A percentile compares a stretch with the other conserved stretches of the same genome.
These are phyloP conservation scores for Arxiozyma slooffiae DNA, from an alignment of 1,139 yeast genomes.

Conservation along the genomic window DNA sequence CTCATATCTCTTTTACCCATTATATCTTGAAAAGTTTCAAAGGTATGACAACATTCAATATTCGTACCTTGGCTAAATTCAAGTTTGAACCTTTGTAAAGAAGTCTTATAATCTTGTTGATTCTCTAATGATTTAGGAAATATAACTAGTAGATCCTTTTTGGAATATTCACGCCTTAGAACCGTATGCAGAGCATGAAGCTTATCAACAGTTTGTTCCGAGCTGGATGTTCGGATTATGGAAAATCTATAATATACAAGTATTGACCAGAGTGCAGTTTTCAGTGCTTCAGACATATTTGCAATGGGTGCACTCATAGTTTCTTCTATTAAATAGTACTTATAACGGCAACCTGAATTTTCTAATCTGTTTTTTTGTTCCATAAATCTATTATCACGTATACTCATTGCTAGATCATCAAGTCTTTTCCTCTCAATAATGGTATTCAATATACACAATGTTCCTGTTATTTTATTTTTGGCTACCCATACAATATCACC, in stretches of 20 bases:
- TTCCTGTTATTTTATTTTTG: conserved; percentile 44
- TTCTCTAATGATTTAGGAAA: conserved; percentile 42
- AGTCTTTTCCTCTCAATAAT: conserved; percentile 82
- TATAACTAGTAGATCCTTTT: conserved; percentile 37
- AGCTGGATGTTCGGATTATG: conserved; percentile 55
- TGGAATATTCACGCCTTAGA: conserved; percentile 34
- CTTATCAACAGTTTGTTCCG: conserved; percentile 67
- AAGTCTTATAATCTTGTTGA: conserved; percentile 43
- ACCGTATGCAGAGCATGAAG: conserved; percentile 48
- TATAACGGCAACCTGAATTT: conserved; percentile 56
- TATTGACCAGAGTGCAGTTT: conserved; percentile 68
- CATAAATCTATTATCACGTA: conserved; percentile 74
- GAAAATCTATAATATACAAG: conserved; percentile 59
- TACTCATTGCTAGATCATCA: conserved; percentile 76
- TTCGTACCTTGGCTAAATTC: conserved; percentile 34
- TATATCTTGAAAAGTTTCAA: conserved; percentile 55
- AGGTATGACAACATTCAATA: conserved; percentile 53
- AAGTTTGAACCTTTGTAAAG: conserved; percentile 36
- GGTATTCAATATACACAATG: conserved; percentile 63
- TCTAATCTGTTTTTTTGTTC: conserved; percentile 77
- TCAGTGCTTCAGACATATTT: conserved; percentile 53
- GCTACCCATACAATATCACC: conserved; percentile 95
- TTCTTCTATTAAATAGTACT: conserved; percentile 80
- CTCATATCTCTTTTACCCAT: conserved; percentile 61
- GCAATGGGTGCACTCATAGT: conserved; percentile 38